phyloP scores from a whole-genome alignment of 768 basidiomycete genomes.

The Thelephora aurantiotincta region DNA sequence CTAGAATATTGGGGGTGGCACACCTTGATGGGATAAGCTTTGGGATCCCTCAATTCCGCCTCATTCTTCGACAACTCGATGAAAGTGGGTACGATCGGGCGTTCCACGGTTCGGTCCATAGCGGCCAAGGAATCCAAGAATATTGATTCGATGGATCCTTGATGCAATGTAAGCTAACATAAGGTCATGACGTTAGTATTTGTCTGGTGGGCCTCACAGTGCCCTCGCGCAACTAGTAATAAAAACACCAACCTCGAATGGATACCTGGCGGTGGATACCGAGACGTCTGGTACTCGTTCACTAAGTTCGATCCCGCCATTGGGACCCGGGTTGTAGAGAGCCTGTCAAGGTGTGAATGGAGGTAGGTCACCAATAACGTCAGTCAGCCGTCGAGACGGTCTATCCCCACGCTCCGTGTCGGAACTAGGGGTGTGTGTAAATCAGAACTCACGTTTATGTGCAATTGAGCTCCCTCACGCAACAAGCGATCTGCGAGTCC shows the following conservation, averaged over 20 bases:
- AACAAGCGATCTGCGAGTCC: constrained; percentile 55
- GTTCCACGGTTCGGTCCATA: constrained; percentile 32
- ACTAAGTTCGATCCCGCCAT: constrained; percentile 54
- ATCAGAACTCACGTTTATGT: constrained; percentile 46
- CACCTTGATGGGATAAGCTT: constrained; percentile 21
- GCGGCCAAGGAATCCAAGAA: constrained; percentile 40
- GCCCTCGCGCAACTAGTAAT: background rate
- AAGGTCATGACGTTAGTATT: background rate
- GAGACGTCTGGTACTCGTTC: constrained; percentile 49
- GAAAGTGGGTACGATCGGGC: constrained; percentile 34
- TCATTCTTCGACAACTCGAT: constrained; percentile 31
- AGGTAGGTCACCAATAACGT: background rate
- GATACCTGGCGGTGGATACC: constrained; percentile 49
- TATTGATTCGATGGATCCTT: constrained; percentile 47
- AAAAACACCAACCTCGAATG: constrained; percentile 39
- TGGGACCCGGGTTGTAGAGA: constrained; percentile 54
- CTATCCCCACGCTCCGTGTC: background rate
- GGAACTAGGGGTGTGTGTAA: too few species aligned
- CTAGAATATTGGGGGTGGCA: background rate
- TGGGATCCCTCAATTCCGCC: constrained; percentile 26
- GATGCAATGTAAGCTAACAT: constrained; percentile 39
- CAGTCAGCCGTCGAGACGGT: background rate
- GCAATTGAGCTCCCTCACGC: constrained; percentile 52
- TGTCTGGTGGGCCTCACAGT: background rate
- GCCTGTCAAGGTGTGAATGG: constrained; percentile 26